Conservation (phyloP, 192 early-diverging fungal genomes). For the Backusella australiensis region DNA sequence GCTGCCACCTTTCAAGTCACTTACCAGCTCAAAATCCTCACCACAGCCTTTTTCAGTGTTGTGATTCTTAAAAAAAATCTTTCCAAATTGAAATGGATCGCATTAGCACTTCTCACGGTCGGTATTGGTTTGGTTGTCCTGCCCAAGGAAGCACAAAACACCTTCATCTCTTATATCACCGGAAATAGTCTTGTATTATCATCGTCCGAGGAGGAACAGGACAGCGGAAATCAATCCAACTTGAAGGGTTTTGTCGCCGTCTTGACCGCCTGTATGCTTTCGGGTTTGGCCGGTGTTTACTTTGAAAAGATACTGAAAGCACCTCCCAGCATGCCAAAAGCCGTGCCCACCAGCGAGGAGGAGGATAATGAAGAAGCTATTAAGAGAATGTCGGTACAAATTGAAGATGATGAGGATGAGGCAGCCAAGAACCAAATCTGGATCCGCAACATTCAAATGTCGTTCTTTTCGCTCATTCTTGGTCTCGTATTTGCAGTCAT, state of each 20-base stretch:
- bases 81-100: conserved; percentile 73
- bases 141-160: conserved; percentile 18
- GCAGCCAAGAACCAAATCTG: conserved; percentile 55
- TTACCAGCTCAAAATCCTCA: conserved; percentile 98
- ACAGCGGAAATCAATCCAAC: conserved; percentile 28
- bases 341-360: conserved; percentile 16
- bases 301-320: conserved; percentile 99
- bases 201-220: conserved; percentile 10
- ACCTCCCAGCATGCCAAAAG: conserved; percentile 16
- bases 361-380: conserved; percentile 5
- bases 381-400: background rate
- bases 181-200: conserved; percentile 4
- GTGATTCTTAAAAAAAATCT: conserved; percentile 72
- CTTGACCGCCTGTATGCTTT: conserved; percentile 79
- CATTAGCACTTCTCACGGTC: conserved; percentile 77
- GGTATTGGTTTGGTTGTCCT: conserved; percentile 82
- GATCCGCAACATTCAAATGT: conserved; percentile 92
- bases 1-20: conserved; percentile 98
- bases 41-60: conserved; percentile 95
- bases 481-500: conserved; percentile 80
- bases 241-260: conserved; percentile 63
- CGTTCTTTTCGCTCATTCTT: conserved; percentile 77
- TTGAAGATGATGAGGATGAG: conserved; percentile 9
- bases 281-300: conserved; percentile 95
- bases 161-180: conserved; percentile 24